Conservation (phyloP, 345 rosid species). For the Noccaea bulbosa region DNA sequence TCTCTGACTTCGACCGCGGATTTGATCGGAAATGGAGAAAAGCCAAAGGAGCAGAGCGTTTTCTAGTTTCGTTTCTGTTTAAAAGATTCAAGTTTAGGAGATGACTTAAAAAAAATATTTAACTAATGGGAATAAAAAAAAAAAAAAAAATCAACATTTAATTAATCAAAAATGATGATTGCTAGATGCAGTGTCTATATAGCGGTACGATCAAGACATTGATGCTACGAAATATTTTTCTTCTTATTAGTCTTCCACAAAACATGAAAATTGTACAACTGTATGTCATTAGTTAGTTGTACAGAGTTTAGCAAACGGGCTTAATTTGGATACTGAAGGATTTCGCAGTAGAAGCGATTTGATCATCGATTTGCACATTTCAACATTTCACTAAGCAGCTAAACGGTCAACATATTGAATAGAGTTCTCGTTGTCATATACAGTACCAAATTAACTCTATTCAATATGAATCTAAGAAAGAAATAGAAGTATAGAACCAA, state of each 20-base stretch:
- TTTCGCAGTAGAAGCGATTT: too few relatives aligned
- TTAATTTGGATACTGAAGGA: too few relatives aligned
- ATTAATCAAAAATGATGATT: not conserved
- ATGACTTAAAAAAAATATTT: constrained; percentile 1
- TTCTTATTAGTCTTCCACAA: not conserved
- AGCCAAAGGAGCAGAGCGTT: constrained; percentile 31
- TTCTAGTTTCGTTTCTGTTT: constrained; percentile 31
- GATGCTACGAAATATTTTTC: not conserved
- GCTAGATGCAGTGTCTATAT: constrained; percentile 34
- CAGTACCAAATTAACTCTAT: too few relatives aligned
- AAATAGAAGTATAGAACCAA: too few relatives aligned
- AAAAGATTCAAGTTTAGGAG: constrained; percentile 26
- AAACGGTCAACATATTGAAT: too few relatives aligned
- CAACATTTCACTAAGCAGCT: too few relatives aligned
- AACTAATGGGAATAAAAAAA: too few relatives aligned
- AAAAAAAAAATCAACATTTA: not conserved
- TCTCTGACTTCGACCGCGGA: constrained; percentile 37
- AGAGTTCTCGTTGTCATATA: too few relatives aligned
- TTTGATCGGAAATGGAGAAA: constrained; percentile 43
- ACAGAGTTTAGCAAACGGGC: too few relatives aligned
- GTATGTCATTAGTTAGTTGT: too few relatives aligned
- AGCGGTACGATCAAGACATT: constrained; percentile 30
- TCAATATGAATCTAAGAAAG: too few relatives aligned
- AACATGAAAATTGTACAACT: not conserved
- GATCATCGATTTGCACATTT: too few relatives aligned